Evolutionary conservation across 805 yeast species (phyloP).

Genomic region (Yarrowia yakushimensis): DNA sequence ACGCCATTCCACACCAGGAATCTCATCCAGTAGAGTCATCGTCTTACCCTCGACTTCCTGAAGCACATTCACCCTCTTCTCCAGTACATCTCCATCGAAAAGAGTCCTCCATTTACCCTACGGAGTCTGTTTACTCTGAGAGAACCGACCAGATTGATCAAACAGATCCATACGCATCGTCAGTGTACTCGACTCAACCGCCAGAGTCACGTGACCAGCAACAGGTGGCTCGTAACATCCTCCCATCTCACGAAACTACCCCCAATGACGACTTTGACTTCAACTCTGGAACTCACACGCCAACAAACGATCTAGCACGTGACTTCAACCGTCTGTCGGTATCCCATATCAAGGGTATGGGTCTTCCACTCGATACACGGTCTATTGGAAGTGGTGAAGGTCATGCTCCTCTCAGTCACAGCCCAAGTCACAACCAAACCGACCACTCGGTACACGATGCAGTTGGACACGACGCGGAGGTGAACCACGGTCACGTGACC

Average conservation of each 20-base stretch:
- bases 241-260: not conserved
- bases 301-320: not conserved
- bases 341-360: conserved; percentile 6
- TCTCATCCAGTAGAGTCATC: not conserved
- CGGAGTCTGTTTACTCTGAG: not conserved
- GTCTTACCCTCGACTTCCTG: not conserved
- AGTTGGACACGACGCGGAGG: not conserved
- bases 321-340: not conserved
- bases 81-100: not conserved
- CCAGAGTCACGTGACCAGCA: not conserved
- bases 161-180: not conserved
- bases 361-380: not conserved
- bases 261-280: not conserved
- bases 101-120: not conserved
- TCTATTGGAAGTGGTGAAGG: not conserved
- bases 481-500: conserved; percentile 10
- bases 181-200: not conserved
- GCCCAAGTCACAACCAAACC: not conserved
- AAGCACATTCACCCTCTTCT: too few species aligned
- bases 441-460: not conserved
- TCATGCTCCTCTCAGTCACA: not conserved
- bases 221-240: too few species aligned
- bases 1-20: too few species aligned
- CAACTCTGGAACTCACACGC: not conserved
- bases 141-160: too few species aligned